Evolutionary conservation across 768 basidiomycete species (phyloP), one percentile per base, ranked within the genome.

Genomic region (Pleurotus pulmonarius): DNA sequence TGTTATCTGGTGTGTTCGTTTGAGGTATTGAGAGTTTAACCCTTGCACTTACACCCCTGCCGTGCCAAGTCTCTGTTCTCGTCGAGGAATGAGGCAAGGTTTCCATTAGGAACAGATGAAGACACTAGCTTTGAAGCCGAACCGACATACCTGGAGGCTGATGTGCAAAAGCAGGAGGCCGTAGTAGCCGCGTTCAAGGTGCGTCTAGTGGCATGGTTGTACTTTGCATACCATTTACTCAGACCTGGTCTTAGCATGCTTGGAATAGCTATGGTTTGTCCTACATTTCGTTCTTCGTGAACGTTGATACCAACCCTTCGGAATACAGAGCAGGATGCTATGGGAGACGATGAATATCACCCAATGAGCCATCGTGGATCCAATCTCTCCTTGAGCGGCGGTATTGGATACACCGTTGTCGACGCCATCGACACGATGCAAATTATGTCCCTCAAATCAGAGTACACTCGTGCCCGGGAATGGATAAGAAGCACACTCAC

Each of bases 341-440:
- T 53, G 84, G 94, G 94, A 1, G 80, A 80, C 56, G 94, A 97
- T 73, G 92, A 96, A 69, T 97, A 93, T 64, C 92, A 96, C 64
- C 94, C 95, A 0, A 78, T 98, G 18, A 80, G 80, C 51, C 78
- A 78, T 46, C 72, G 70, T 24, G 95, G 95, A 4, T 80, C 83
- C 4, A 94, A 98, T 68, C 77, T 98, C 26, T 88, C 90, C 0
- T 62, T 70, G 5, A 85, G 83, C 1, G 92, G 91, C 37, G 87
- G 91, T 13, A 87, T 97, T 52, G 94, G 94, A 22, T 95, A 94
- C 67, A 92, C 87, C 39, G 87, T 98, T 45, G 81, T 88, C 55
- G 95, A 97, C 64, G 86, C 90, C 0, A 78, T 97, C n/a, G 95
- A 97, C 69, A 88, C 88, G 11, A 83, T 98, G 75, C 77, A 92